Conservation (phyloP, 2,329 filamentous ascomycete species). For the Drechslerella dactyloides region DNA sequence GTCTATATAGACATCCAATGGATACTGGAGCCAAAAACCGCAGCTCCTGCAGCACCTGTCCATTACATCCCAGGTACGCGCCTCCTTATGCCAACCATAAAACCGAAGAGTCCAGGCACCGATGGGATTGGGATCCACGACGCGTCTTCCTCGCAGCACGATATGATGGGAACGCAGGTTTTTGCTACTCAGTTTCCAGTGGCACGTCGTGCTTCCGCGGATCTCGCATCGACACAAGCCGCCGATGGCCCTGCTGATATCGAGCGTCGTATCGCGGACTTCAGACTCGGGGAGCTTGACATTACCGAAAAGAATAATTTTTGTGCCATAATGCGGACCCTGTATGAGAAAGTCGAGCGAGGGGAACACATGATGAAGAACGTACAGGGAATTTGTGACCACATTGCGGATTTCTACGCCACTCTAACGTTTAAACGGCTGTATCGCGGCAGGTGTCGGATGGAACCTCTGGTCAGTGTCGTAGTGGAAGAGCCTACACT, state of each 20-base stretch:
- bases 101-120: neutral
- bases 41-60: neutral
- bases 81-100: neutral
- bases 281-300: slow-evolving; percentile 8
- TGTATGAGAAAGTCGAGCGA: slow-evolving; percentile 13
- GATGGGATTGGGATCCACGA: neutral
- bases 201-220: neutral
- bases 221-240: neutral
- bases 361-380: neutral
- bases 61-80: slow-evolving; percentile 20
- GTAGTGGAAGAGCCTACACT: too few relatives aligned
- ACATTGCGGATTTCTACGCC: slow-evolving; percentile 40
- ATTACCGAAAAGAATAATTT: slow-evolving; percentile 14
- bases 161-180: slow-evolving; percentile 9
- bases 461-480: neutral
- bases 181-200: slow-evolving; percentile 35
- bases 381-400: slow-evolving; percentile 1
- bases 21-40: neutral
- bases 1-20: slow-evolving; percentile 15
- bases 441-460: too few relatives aligned
- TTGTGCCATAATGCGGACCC: slow-evolving; percentile 21
- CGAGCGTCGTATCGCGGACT: slow-evolving; percentile 10
- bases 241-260: neutral
- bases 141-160: slow-evolving; percentile 1
- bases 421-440: slow-evolving; percentile 11